Base-by-base conservation (phyloP, 1,284 basidiomycete species). In the Leccinum ambiguum region DNA sequence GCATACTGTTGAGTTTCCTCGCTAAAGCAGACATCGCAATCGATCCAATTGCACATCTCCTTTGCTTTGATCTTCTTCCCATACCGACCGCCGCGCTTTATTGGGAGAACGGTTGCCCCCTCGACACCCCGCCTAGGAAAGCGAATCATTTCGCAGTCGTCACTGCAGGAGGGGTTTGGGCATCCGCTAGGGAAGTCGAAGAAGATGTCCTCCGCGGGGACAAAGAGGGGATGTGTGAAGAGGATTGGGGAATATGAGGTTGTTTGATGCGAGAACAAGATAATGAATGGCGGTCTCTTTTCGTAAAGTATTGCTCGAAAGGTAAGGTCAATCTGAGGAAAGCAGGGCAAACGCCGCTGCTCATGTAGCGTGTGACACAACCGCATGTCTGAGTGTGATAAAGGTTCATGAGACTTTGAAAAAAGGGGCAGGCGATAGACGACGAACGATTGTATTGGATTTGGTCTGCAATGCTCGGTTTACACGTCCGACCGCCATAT, bases 31-130 rank as follows among this genome's bases (percentile, higher is more conserved):
- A 84, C 78, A 68, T 85, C 79, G 71, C 89, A 91, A 68, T 90
- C 88, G 65, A 90, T 86, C 89, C 89, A 91, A 71, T 91, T 91
- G 75, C 89, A 91, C 87, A 91, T 89, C 73, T 87, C 83, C 67
- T 79, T 81, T 50, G 80, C 72, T 68, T 79, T 82, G 7, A 86
- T 75, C 60, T 78, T 79, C 69, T 79, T 81, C 39, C 83, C 82
- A 61, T 79, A 80, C 58, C 78, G 78, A 60, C 77, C 81, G 61
- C 80, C 84, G 14, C 83, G 81, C 72, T 84, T 87, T 69, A 89
- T 80, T 43, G 86, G 80, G 30, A 91, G 79, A 53, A 91, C 79
- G 3, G 81, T 81, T 6, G 89, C 89, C 6, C 78, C 80, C 64
- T 86, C 85, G 18, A 83, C 71, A 1, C 89, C 89, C 63, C 81